Base-by-base conservation (phyloP, 2,329 filamentous ascomycete species). In the Pseudogymnoascus sp. region DNA sequence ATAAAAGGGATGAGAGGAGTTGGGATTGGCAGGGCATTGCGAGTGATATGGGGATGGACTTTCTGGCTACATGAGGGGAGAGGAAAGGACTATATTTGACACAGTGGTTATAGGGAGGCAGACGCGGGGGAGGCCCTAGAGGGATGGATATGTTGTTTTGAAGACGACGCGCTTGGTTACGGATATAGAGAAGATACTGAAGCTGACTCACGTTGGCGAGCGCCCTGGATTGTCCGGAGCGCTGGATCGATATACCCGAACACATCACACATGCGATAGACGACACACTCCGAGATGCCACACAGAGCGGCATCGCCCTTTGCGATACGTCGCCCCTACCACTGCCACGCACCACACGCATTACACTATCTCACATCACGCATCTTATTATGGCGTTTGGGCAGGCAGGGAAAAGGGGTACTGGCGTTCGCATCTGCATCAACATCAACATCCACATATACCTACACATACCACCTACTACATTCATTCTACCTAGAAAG, bases 1-100 rank as follows among this genome's bases (percentile, higher is more conserved):
- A 61, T 41, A 16, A 32, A 18, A 20, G 39, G 18, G 43, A 86
- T 58, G 85, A 82, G 79, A 66, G 75, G 25, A 76, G 77, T 16
- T 87, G 84, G 84, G 84, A 87, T 69, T 87, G 83, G 83, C 83
- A 86, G 64, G 74, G 74, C 3, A 76, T 86, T 28, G 82, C 83
- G 1, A 72, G 75, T 60, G 68, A 74, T 6, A 77, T 84, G 71
- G 77, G 75, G 0, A 74, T 85, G 35, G 80, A 85, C 70, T 85
- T 85, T 65, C 73, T 83, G 30, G 70, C 68, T 12, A 71, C 70
- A 18, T 71, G 65, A 70, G 38, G 9, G 37, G n/a, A n/a, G n/a
- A n/a, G n/a, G n/a, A n/a, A n/a, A 22, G 5, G 20, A 25, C 0
- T 58, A 35, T 58, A 18, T 38, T 58, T 30, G 6, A 16, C 5